These are phyloP conservation scores for Entomortierella chlamydospora DNA, from an alignment of 192 early-diverging fungal species.

Conservation along the genomic window DNA sequence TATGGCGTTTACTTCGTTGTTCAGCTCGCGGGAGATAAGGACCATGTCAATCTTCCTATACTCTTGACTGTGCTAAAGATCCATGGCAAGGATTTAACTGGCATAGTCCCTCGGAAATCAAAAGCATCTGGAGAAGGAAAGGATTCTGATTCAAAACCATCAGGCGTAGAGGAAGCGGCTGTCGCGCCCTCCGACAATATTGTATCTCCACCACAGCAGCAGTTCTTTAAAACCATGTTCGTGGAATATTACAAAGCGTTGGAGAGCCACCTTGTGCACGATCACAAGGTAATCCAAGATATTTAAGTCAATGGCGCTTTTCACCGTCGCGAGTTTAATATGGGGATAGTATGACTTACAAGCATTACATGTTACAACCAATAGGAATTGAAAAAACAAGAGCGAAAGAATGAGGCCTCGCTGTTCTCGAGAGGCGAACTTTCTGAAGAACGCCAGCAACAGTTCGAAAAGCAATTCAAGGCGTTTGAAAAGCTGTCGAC, in stretches of 20 bases:
- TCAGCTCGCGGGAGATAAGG: slow-evolving; percentile 60
- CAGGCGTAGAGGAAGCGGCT: slow-evolving; percentile 16
- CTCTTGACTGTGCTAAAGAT: slow-evolving; percentile 65
- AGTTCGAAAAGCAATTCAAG: slow-evolving; percentile 75
- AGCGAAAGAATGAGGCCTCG: slow-evolving; percentile 81
- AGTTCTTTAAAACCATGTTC: slow-evolving; percentile 61
- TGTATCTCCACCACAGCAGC: slow-evolving; percentile 52
- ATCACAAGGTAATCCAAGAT: slow-evolving; percentile 66
- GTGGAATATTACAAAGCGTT: slow-evolving; percentile 71
- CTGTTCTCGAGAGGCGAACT: slow-evolving; percentile 85
- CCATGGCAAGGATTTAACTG: slow-evolving; percentile 64
- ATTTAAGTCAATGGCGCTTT: not conserved
- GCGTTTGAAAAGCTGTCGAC: slow-evolving; percentile 74
- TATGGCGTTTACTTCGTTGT: not conserved
- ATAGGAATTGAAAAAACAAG: slow-evolving; percentile 75
- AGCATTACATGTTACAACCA: not conserved
- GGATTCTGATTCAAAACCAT: slow-evolving; percentile 25
- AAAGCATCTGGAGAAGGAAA: slow-evolving; percentile 34
- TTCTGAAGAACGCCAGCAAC: slow-evolving; percentile 81
- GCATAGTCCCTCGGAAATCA: slow-evolving; percentile 59
- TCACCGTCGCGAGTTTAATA: not conserved
- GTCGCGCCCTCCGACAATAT: slow-evolving; percentile 24
- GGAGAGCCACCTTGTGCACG: slow-evolving; percentile 69
- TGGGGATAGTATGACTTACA: not conserved
- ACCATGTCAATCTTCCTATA: slow-evolving; percentile 67